phyloP scores from a whole-genome alignment of 257 asterid species.

The Penstemon eatonii region DNA sequence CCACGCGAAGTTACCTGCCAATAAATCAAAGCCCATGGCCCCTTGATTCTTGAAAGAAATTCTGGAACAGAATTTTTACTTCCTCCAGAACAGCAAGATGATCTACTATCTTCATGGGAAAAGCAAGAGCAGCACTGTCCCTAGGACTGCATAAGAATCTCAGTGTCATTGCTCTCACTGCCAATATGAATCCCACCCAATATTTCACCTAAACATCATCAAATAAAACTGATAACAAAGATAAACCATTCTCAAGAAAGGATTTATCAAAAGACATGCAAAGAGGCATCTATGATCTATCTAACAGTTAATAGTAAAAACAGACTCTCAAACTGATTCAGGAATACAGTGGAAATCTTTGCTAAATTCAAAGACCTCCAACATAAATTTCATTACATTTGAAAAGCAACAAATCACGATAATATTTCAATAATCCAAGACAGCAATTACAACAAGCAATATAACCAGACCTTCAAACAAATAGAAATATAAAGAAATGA shows the following conservation, averaged over 20 bases:
- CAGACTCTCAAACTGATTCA: neutral
- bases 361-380: neutral
- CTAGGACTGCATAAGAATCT: slow-evolving; percentile 73
- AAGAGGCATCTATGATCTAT: neutral
- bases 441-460: neutral
- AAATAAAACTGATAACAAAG: slow-evolving; percentile 10
- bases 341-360: neutral
- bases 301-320: neutral
- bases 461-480: neutral
- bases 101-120: slow-evolving; percentile 39
- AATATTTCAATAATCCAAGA: neutral
- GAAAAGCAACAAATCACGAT: no score
- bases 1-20: slow-evolving; percentile 98
- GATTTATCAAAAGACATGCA: neutral
- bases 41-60: slow-evolving; percentile 82
- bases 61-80: slow-evolving; percentile 51
- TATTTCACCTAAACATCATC: slow-evolving; percentile 67
- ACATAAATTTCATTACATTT: neutral
- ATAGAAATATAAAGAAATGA: neutral
- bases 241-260: slow-evolving; percentile 10
- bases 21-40: slow-evolving; percentile 94
- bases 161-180: slow-evolving; percentile 64
- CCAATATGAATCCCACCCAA: slow-evolving; percentile 68
- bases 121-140: slow-evolving; percentile 55
- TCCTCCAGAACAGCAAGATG: slow-evolving; percentile 45